Evolutionary conservation across 2,329 filamentous ascomycete species (phyloP), one percentile per base, ranked within the genome.

Genomic region (Colletotrichum noveboracense): DNA sequence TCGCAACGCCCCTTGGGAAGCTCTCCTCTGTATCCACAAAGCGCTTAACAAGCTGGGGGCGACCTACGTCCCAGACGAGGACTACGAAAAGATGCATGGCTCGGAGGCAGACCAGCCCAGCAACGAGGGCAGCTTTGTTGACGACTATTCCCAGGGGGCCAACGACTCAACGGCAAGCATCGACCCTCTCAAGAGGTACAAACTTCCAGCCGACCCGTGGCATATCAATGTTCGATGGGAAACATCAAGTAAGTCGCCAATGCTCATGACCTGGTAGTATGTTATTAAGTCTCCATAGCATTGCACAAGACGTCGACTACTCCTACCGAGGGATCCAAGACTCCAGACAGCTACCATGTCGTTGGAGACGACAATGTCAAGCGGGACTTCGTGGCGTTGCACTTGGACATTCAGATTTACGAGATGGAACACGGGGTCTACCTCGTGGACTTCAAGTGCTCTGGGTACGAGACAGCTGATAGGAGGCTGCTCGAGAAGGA

Each of bases 381-480:
- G 65, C 86, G 85, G 68, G 92, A 95, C 78, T 94, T 94, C 71
- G 93, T 97, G n/a, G 96, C 94, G 82, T 94, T 98, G 81, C 97
- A 98, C 82, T 92, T 99, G 83, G 96, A 98, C 78, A 98, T 99
- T 78, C 97, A 98, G 83, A 93, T 98, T 67, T 98, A 98, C 85
- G 94, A 96, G 82, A 96, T 98, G 88, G 96, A 98, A 84, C 92
- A 93, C 74, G 94, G 95, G 71, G 96, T 97, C 78, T 98, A 96
- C 84, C 93, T 99, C 77, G 97, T 99, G 65, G 97, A 99, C 84
- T 99, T 99, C 89, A 98, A 98, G 84, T 98, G 96, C 84, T 96
- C 97, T 16, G 97, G 97, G 24, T 99, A 99, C 85, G 97, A 99
- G 86, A 95, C 90, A 62, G 82, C 88, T 14, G 89, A 97, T 71